These are phyloP conservation scores for Arthrobotrys pseudoclavata DNA, from an alignment of 2,329 filamentous ascomycete genomes.

Conservation along the genomic window DNA sequence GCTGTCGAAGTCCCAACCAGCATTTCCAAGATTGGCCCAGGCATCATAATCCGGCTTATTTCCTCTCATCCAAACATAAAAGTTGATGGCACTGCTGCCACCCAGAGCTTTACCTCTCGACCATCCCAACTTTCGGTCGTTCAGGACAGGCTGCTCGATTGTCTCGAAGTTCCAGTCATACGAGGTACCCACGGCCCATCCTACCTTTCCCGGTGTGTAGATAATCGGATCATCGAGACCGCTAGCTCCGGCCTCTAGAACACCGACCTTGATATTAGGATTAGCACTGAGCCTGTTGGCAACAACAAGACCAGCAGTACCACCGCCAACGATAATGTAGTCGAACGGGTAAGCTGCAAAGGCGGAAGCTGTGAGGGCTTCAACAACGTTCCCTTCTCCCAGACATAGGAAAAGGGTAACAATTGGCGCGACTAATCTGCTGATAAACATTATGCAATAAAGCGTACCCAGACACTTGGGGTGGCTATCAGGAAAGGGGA, in stretches of 20 bases:
- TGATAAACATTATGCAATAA: slow-evolving; percentile 43
- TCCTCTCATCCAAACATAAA: slow-evolving; percentile 66
- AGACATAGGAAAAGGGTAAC: slow-evolving; percentile 44
- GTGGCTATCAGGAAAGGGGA: slow-evolving; percentile 1
- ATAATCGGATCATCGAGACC: slow-evolving; percentile 41
- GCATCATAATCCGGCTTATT: slow-evolving; percentile 70
- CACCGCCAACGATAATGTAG: slow-evolving; percentile 70
- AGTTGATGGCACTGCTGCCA: slow-evolving; percentile 65
- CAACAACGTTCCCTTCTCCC: slow-evolving; percentile 24
- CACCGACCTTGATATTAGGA: slow-evolving; percentile 40
- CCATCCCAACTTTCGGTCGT: slow-evolving; percentile 24
- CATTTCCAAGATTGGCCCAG: slow-evolving; percentile 73
- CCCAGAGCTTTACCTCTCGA: slow-evolving; percentile 64
- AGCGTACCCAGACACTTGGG: slow-evolving; percentile 27
- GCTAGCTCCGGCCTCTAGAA: slow-evolving; percentile 47
- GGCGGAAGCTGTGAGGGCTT: slow-evolving; percentile 2
- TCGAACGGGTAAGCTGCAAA: slow-evolving; percentile 65
- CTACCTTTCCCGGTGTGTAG: slow-evolving; percentile 45
- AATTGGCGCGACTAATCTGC: slow-evolving; percentile 33
- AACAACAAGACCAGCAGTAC: slow-evolving; percentile 69
- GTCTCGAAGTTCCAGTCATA: slow-evolving; percentile 53
- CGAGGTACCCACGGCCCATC: slow-evolving; percentile 36
- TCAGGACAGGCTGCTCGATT: slow-evolving; percentile 23
- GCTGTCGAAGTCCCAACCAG: slow-evolving; percentile 72
- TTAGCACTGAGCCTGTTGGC: slow-evolving; percentile 67